Evolutionary conservation across 495 filamentous ascomycete genomes (phyloP).

Genomic region (Aspergillus bertholletiae): DNA sequence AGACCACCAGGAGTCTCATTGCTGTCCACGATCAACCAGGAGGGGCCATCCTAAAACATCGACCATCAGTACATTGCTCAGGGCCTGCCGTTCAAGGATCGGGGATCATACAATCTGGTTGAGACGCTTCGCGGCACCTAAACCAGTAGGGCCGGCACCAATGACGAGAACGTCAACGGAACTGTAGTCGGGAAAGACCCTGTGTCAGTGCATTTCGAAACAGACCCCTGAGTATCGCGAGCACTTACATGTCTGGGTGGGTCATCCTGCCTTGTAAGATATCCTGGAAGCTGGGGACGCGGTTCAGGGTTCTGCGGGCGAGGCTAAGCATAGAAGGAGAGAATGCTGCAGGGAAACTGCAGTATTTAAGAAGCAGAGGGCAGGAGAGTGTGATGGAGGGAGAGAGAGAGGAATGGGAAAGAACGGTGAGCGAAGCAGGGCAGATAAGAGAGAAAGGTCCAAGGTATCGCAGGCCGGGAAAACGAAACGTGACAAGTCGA

Average conservation of each 20-base stretch:
- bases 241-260: slow-evolving; percentile 49
- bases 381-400: slow-evolving; percentile 24
- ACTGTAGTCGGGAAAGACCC: slow-evolving; percentile 40
- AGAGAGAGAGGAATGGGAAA: slow-evolving; percentile 17
- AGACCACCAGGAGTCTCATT: slow-evolving; percentile 94
- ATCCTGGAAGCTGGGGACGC: slow-evolving; percentile 58
- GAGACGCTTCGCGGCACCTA: slow-evolving; percentile 95
- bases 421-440: slow-evolving; percentile 31
- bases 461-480: slow-evolving; percentile 13
- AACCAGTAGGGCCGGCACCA: slow-evolving; percentile 93
- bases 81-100: slow-evolving; percentile 7
- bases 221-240: slow-evolving; percentile 13
- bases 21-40: slow-evolving; percentile 93
- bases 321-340: slow-evolving; percentile 48
- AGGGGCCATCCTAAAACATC: slow-evolving; percentile 67
- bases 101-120: slow-evolving; percentile 78
- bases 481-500: slow-evolving; percentile 20
- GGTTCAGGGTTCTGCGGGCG: slow-evolving; percentile 50
- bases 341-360: slow-evolving; percentile 26
- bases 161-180: slow-evolving; percentile 97
- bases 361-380: slow-evolving; percentile 8
- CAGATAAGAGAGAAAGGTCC: slow-evolving; percentile 15
- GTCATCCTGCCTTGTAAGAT: slow-evolving; percentile 58
- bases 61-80: slow-evolving; percentile 18
- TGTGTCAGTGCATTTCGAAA: slow-evolving; percentile 16